These are phyloP conservation scores for Aspergillus felis DNA, from an alignment of 2,329 filamentous ascomycete species.

Conservation along the genomic window DNA sequence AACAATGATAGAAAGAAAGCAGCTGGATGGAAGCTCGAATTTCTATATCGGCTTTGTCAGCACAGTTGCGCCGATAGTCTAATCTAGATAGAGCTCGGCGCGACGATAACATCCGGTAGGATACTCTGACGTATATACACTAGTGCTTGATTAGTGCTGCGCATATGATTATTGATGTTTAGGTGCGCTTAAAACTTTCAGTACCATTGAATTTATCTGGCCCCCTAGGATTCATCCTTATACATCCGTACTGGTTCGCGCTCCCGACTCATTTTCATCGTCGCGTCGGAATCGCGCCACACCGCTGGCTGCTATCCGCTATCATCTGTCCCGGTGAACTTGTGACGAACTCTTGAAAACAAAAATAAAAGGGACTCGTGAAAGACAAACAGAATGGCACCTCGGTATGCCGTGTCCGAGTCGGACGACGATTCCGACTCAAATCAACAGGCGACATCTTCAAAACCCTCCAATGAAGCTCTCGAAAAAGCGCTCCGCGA, in stretches of 20 bases:
- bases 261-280: not conserved
- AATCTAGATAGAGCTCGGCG: not conserved
- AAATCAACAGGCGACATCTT: conserved; percentile 15
- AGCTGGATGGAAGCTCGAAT: not conserved
- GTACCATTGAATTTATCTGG: not conserved
- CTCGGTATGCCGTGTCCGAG: conserved; percentile 28
- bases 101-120: not conserved
- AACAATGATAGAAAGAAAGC: not conserved
- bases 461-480: conserved; percentile 27
- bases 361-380: not conserved
- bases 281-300: not conserved
- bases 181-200: not conserved
- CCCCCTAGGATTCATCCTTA: not conserved
- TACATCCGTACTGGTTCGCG: not conserved
- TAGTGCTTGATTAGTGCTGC: not conserved
- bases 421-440: conserved; percentile 28
- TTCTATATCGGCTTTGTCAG: not conserved
- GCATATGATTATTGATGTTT: not conserved
- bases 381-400: conserved; percentile 21
- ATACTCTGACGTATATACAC: not conserved
- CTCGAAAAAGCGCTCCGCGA: conserved; percentile 39
- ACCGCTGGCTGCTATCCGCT: not conserved
- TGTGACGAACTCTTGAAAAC: not conserved
- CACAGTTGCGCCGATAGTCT: not conserved
- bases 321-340: not conserved